A percentile compares a stretch with the other conserved stretches of the same genome.
phyloP scores from a whole-genome alignment of 2,329 filamentous ascomycete genomes.

The Neofusicoccum parvum region DNA sequence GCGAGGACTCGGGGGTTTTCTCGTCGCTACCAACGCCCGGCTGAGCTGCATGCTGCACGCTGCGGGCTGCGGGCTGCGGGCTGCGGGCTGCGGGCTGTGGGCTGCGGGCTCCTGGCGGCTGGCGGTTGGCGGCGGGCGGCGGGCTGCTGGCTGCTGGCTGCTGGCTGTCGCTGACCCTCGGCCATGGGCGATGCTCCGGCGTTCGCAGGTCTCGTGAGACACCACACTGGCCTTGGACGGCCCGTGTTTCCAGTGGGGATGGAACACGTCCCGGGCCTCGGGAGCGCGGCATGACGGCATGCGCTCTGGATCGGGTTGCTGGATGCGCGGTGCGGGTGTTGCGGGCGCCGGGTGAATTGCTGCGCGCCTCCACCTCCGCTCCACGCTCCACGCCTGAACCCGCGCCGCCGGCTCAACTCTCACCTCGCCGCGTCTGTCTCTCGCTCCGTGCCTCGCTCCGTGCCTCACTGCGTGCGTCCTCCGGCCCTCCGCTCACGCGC shows the following conservation, averaged over 20 bases:
- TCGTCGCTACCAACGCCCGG: too few species aligned
- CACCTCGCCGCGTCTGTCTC: background rate
- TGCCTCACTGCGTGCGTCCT: background rate
- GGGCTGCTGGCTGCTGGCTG: too few species aligned
- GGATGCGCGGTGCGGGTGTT: background rate
- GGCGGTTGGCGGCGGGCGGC: too few species aligned
- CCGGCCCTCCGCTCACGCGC: background rate
- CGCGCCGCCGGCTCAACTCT: slow-evolving; percentile 7
- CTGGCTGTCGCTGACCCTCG: too few species aligned
- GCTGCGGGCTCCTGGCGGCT: too few species aligned
- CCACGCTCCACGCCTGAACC: background rate
- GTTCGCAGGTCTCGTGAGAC: background rate
- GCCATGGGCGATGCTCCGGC: background rate
- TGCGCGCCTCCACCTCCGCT: background rate
- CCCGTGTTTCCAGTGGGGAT: background rate
- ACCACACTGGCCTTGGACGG: too few species aligned
- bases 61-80: too few species aligned
- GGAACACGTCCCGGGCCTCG: background rate
- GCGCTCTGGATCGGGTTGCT: background rate
- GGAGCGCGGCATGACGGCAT: slow-evolving; percentile 1
- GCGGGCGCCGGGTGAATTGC: background rate
- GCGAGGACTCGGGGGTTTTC: too few species aligned
- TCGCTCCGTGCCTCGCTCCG: slow-evolving; percentile 1
- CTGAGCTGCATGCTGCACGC: too few species aligned
- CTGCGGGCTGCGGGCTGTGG: too few species aligned